phyloP scores from a whole-genome alignment of 2,329 filamentous ascomycete genomes.

The Rutstroemia sp. region DNA sequence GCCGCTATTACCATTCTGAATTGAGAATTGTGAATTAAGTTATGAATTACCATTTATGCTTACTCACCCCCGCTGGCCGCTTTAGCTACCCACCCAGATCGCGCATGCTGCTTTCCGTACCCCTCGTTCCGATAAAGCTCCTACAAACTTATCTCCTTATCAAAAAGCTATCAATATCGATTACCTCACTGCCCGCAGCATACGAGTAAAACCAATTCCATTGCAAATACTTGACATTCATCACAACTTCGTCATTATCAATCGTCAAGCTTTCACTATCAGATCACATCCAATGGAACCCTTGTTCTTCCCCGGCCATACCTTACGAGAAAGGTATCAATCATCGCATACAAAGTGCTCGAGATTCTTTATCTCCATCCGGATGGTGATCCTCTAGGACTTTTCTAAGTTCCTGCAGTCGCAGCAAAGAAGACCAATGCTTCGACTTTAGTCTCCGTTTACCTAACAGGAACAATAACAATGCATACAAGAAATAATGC shows the following conservation, averaged over 20 bases:
- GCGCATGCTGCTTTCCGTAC: neutral
- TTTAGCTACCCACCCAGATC: too few relatives aligned
- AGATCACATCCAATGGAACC: neutral
- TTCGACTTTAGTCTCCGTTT: neutral
- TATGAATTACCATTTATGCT: too few relatives aligned
- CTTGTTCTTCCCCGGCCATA: neutral
- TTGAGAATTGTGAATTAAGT: too few relatives aligned
- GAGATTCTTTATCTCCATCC: neutral
- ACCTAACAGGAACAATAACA: neutral
- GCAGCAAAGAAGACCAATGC: too few relatives aligned
- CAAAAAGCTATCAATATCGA: constrained; percentile 5
- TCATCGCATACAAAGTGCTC: neutral
- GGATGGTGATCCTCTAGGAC: neutral
- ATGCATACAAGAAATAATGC: neutral
- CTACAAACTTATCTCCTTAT: neutral
- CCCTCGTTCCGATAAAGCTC: constrained; percentile 8
- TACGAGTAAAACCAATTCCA: neutral
- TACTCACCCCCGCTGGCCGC: too few relatives aligned
- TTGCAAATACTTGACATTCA: neutral
- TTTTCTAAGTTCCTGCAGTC: too few relatives aligned
- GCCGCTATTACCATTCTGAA: too few relatives aligned
- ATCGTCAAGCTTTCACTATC: too few relatives aligned
- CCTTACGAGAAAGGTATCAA: too few relatives aligned
- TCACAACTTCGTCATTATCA: neutral
- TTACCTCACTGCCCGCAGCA: constrained; percentile 3